Evolutionary conservation across 495 filamentous ascomycete species (phyloP).

Genomic region (Neurospora cerealis): DNA sequence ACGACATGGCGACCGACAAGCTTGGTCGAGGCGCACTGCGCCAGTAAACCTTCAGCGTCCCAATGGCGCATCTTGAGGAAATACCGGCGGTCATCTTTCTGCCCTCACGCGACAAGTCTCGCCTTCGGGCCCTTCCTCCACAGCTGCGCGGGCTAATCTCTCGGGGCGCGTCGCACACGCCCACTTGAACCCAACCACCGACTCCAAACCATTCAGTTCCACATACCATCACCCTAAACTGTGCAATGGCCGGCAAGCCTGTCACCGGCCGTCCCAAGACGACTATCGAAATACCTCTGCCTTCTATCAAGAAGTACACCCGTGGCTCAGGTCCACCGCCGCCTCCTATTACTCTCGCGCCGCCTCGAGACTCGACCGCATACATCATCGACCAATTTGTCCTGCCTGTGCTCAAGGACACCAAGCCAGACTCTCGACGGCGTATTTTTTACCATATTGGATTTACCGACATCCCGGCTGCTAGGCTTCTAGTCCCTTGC

Average conservation of each 20-base stretch:
- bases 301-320: constrained; percentile 22
- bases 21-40: not conserved
- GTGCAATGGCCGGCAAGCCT: constrained; percentile 6
- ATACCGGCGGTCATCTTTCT: not conserved
- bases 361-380: constrained; percentile 30
- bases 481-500: constrained; percentile 26
- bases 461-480: constrained; percentile 33
- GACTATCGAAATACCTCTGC: constrained; percentile 27
- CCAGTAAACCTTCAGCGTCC: not conserved
- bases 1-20: not conserved
- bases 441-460: constrained; percentile 33
- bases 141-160: not conserved
- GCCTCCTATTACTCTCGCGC: constrained; percentile 24
- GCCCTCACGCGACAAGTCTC: not conserved
- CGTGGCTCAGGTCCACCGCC: constrained; percentile 29
- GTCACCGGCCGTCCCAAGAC: constrained; percentile 2
- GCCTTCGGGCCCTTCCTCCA: not conserved
- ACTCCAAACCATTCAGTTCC: not conserved
- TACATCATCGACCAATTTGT: constrained; percentile 37
- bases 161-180: not conserved
- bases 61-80: not conserved
- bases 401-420: constrained; percentile 18
- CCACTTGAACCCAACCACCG: not conserved
- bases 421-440: constrained; percentile 15
- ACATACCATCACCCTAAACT: not conserved